Evolutionary conservation across 305 asterid genomes (phyloP), one percentile per base, ranked within the genome.

Genomic region (Salvia sclarea): DNA sequence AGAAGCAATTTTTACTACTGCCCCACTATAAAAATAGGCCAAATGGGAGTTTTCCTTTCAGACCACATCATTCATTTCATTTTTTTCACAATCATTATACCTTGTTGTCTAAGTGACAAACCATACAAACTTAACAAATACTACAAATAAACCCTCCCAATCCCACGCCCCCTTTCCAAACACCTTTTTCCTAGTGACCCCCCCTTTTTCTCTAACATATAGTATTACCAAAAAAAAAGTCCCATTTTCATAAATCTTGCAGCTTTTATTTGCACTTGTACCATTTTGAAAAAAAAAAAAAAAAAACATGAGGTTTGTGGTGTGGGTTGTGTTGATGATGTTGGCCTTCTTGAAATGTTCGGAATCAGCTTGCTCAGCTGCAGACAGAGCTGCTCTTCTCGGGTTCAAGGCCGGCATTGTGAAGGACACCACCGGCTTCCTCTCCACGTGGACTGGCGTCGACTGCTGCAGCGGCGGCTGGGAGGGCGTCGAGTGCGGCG

Each of bases 401-500:
- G 89, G 85, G 2, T 91, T 94, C 76, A 94, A 94, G 70, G 90
- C 88, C 67, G 21, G 71, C 30, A 85, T 94, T 62, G 38, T 59
- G n/a, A 87, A 71, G 78, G 99, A 94, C 73, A 82, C 96, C 16
- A 91, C 99, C n/a, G 87, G 82, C 2, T 21, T 83, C 20, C 71
- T 94, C 52, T 78, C 91, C 13, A 74, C 99, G 8, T 94, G 99
- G 99, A 67, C 52, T 2, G 86, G 95, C 20, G 52, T 16, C 35
- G 88, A 91, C 61, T 91, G 98, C 79, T 94, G 98, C 67, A 73
- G 74, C 9, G 98, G 98, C 40, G 96, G 91, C 3, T 94, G 99
- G 99, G 98, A 89, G 65, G 99, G 99, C 6, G 83, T 94, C 14
- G 91, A 83, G 45, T 94, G 99, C 79, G 81, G 83, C 68, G 80